phyloP scores from a whole-genome alignment of 352 stramenopile species.

The Pythium monospermum region DNA sequence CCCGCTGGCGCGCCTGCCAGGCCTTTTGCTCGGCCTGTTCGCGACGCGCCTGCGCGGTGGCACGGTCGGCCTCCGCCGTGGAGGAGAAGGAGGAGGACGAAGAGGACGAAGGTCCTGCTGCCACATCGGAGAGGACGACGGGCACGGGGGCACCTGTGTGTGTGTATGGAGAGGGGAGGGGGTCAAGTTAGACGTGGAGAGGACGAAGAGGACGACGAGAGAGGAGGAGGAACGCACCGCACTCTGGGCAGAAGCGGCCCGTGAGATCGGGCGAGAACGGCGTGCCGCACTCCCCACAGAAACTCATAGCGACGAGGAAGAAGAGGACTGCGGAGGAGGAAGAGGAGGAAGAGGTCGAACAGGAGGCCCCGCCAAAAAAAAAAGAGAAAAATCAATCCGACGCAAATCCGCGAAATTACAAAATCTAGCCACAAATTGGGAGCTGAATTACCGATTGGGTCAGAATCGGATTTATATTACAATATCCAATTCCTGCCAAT shows the following conservation, averaged over 20 bases:
- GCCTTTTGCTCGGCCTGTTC: slow-evolving; percentile 49
- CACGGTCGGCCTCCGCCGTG: slow-evolving; percentile 11
- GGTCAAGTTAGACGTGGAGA: background rate
- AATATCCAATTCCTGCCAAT: too few relatives aligned
- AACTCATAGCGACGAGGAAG: too few relatives aligned
- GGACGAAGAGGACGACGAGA: slow-evolving; percentile 5
- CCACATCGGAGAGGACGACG: slow-evolving; percentile 17
- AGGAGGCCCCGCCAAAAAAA: background rate
- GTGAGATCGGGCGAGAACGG: slow-evolving; percentile 48
- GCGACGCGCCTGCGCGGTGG: slow-evolving; percentile 28
- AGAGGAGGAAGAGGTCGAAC: background rate
- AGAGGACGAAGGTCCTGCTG: slow-evolving; percentile 3
- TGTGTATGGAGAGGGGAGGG: slow-evolving; percentile 3
- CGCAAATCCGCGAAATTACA: too few relatives aligned
- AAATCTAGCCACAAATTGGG: too few relatives aligned
- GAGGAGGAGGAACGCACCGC: slow-evolving; percentile 30
- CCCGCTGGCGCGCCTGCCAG: slow-evolving; percentile 33
- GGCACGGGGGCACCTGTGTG: slow-evolving; percentile 5
- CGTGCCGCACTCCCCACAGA: slow-evolving; percentile 79
- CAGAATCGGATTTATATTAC: too few relatives aligned
- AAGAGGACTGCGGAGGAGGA: too few relatives aligned
- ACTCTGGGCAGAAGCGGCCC: slow-evolving; percentile 71
- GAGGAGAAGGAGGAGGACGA: slow-evolving; percentile 3
- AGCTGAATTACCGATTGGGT: too few relatives aligned
- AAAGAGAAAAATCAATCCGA: too few relatives aligned